phyloP scores from a whole-genome alignment of 2,329 filamentous ascomycete genomes.

The Truncatella angustata region DNA sequence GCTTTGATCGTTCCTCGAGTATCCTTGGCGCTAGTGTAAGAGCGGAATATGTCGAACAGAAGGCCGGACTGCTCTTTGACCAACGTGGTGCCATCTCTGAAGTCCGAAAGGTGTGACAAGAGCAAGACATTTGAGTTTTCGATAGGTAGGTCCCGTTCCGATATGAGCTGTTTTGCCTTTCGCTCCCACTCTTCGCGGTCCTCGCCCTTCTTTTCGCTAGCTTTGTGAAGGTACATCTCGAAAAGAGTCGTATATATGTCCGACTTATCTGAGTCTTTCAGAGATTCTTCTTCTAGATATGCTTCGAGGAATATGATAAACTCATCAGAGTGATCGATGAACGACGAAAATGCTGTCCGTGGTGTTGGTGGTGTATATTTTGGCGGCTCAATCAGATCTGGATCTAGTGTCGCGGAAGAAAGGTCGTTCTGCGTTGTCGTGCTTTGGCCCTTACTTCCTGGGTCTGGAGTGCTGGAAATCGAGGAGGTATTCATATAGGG shows the following conservation, averaged over 20 bases:
- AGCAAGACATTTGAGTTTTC: slow-evolving; percentile 93
- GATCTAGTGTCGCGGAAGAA: slow-evolving; percentile 42
- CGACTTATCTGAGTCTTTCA: slow-evolving; percentile 73
- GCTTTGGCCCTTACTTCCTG: slow-evolving; percentile 48
- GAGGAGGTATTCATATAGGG: slow-evolving; percentile 76
- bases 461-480: slow-evolving; percentile 50
- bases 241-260: slow-evolving; percentile 95
- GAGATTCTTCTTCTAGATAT: slow-evolving; percentile 67
- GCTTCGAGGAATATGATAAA: slow-evolving; percentile 93
- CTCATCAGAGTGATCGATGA: slow-evolving; percentile 88
- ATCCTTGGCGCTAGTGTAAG: slow-evolving; percentile 89
- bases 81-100: slow-evolving; percentile 84
- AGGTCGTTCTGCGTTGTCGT: slow-evolving; percentile 49
- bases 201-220: slow-evolving; percentile 68
- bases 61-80: slow-evolving; percentile 93
- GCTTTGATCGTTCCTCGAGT: slow-evolving; percentile 88
- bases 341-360: slow-evolving; percentile 88
- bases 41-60: slow-evolving; percentile 92
- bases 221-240: slow-evolving; percentile 95
- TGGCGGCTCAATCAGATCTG: slow-evolving; percentile 42
- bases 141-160: slow-evolving; percentile 77
- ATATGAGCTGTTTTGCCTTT: slow-evolving; percentile 87
- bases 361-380: slow-evolving; percentile 80
- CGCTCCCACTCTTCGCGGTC: slow-evolving; percentile 77
- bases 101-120: slow-evolving; percentile 87